Evolutionary conservation across 2,329 filamentous ascomycete genomes (phyloP).

Genomic region (Colletotrichum siamense): DNA sequence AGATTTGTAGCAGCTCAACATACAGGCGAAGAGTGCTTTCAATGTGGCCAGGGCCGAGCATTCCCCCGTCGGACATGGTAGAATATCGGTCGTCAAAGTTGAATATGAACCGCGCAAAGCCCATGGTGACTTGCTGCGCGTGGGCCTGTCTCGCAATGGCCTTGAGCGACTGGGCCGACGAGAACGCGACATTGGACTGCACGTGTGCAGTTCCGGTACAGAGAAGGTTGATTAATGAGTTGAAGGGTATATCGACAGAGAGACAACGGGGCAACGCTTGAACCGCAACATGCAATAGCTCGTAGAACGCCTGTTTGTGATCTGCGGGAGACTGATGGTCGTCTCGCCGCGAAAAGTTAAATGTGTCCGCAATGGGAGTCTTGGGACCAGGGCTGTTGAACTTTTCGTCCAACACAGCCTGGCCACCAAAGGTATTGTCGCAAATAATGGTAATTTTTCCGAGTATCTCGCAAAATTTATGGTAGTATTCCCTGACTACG

Average conservation of each 20-base stretch:
- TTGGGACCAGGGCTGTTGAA: constrained; percentile 88
- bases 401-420: constrained; percentile 94
- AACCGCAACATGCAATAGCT: constrained; percentile 92
- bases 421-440: constrained; percentile 95
- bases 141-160: constrained; percentile 93
- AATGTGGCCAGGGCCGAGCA: constrained; percentile 92
- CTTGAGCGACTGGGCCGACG: constrained; percentile 91
- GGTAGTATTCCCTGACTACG: constrained; percentile 82
- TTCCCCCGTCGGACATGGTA: constrained; percentile 96
- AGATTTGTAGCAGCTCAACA: constrained; percentile 91
- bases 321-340: constrained; percentile 76
- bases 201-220: constrained; percentile 98
- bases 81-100: constrained; percentile 98
- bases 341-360: constrained; percentile 86
- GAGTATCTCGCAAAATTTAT: constrained; percentile 91
- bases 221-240: constrained; percentile 89
- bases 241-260: constrained; percentile 89
- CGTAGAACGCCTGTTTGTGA: constrained; percentile 93
- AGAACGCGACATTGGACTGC: constrained; percentile 88
- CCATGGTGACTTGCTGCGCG: constrained; percentile 94
- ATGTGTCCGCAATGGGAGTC: constrained; percentile 92
- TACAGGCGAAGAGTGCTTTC: constrained; percentile 93
- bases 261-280: constrained; percentile 95
- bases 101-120: constrained; percentile 97
- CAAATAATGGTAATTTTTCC: constrained; percentile 96